Base-by-base conservation (phyloP, 177 flowering plant species). In the Vitis hybrid region DNA sequence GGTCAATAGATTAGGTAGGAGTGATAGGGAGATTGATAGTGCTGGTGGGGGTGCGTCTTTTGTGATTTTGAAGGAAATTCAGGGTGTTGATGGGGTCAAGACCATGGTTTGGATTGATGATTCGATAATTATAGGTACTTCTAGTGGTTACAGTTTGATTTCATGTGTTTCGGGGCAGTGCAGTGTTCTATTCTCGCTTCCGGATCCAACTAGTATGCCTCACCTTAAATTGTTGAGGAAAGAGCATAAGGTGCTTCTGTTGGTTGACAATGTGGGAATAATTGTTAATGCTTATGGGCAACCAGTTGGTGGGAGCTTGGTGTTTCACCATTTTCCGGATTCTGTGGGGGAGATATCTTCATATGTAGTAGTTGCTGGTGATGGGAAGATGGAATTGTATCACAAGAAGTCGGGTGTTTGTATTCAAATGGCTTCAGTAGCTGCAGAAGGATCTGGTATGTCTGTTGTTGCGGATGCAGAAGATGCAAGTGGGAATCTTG, bases 191-290 rank as follows among this genome's bases (percentile, higher is more conserved):
- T 96, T 93, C 76, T 76, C 89, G 0, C 82, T 93, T 46, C 99
- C 99, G 1, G 98, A 92, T 72, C 78, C 81, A 3, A 78, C 86
- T 0, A 68, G 81, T 58, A 60, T 62, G 15, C 98, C 99, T 0
- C 68, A 72, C 52, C 71, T 91, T 68, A 95, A 91, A 65, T 63
- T 87, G 72, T 62, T 91, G 76, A 21, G 68, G 71, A 91, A 74
- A 71, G 88, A 88, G 32, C 72, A 79, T 68, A 85, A 82, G 79
- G 88, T 88, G 68, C 78, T 96, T 62, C 75, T 96, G 82, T 70
- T 91, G 81, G 97, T 93, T 66, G 99, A 96, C 72, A 93, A 93
- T 84, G 91, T 91, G 6, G 99, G 97, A 2, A 77, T 95, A 49
- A 68, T 84, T 72, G 94, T 88, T 27, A 80, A 91, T 85, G 71